These are phyloP conservation scores for Gonapodya prolifera DNA, from an alignment of 192 early-diverging fungal species.

Conservation along the genomic window DNA sequence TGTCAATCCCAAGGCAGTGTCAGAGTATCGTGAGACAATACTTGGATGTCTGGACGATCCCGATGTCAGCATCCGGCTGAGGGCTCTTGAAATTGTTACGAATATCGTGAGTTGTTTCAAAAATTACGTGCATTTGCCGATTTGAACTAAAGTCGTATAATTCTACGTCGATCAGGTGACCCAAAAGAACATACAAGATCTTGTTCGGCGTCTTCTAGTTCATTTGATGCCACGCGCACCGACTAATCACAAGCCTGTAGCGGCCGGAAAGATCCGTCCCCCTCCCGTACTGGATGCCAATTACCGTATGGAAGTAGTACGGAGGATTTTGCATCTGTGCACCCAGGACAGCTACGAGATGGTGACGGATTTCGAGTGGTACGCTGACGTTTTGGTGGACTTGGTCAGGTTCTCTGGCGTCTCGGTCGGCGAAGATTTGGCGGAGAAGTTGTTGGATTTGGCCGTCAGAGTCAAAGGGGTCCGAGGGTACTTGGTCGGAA, in stretches of 20 bases:
- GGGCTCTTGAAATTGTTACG: constrained; percentile 74
- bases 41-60: constrained; percentile 81
- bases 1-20: constrained; percentile 71
- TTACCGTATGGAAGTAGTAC: constrained; percentile 72
- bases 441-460: constrained; percentile 75
- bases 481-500: constrained; percentile 56
- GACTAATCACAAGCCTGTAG: constrained; percentile 24
- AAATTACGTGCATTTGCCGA: not conserved
- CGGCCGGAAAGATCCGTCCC: constrained; percentile 7
- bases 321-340: constrained; percentile 70
- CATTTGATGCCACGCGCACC: constrained; percentile 47
- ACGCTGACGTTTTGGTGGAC: constrained; percentile 66
- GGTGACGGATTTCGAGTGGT: constrained; percentile 92
- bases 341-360: constrained; percentile 70
- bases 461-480: constrained; percentile 77
- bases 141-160: not conserved
- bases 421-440: constrained; percentile 55
- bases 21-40: constrained; percentile 69
- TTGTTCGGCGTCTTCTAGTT: constrained; percentile 69
- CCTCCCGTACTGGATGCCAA: constrained; percentile 17
- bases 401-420: constrained; percentile 65
- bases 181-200: constrained; percentile 61
- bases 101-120: constrained; percentile 50
- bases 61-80: constrained; percentile 81
- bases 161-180: constrained; percentile 37